Conservation (phyloP, 2,329 filamentous ascomycete genomes). For the Xylariaceae sp. region DNA sequence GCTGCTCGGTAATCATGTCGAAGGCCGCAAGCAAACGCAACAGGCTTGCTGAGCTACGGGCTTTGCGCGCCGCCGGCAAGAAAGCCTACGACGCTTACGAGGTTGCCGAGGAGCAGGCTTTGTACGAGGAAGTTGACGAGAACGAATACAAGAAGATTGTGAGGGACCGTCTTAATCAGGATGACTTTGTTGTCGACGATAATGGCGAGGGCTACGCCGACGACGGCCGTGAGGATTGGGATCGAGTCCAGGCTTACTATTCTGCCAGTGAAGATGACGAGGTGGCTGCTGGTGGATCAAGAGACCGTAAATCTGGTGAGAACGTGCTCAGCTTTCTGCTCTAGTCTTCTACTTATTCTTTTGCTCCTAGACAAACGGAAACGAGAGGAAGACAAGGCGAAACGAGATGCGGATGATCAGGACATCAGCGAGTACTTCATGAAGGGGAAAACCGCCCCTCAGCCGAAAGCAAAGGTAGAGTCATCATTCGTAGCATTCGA, state of each 20-base stretch:
- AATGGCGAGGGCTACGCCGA: constrained; percentile 96
- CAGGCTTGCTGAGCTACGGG: constrained; percentile 73
- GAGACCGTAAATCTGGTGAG: constrained; percentile 49
- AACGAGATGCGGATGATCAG: constrained; percentile 80
- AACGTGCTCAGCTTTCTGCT: constrained; percentile 20
- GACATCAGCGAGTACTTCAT: constrained; percentile 95
- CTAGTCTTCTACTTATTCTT: constrained; percentile 11
- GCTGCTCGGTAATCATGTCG: constrained; percentile 36
- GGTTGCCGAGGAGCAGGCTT: constrained; percentile 73
- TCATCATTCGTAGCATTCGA: neutral
- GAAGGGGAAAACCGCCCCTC: constrained; percentile 62
- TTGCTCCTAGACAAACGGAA: constrained; percentile 68
- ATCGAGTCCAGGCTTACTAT: constrained; percentile 61
- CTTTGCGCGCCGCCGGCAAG: constrained; percentile 82
- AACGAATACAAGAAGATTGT: constrained; percentile 97
- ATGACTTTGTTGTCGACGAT: constrained; percentile 98
- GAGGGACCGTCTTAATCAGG: constrained; percentile 78
- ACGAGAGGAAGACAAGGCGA: constrained; percentile 79
- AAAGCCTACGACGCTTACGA: constrained; percentile 85
- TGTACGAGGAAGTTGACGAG: constrained; percentile 97
- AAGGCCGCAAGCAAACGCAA: constrained; percentile 42
- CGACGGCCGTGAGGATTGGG: constrained; percentile 93
- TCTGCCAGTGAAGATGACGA: constrained; percentile 76
- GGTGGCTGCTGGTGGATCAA: constrained; percentile 41
- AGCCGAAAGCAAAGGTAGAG: constrained; percentile 76